Base-by-base conservation (phyloP, 305 asterid genomes). In the Rubia balearica region DNA sequence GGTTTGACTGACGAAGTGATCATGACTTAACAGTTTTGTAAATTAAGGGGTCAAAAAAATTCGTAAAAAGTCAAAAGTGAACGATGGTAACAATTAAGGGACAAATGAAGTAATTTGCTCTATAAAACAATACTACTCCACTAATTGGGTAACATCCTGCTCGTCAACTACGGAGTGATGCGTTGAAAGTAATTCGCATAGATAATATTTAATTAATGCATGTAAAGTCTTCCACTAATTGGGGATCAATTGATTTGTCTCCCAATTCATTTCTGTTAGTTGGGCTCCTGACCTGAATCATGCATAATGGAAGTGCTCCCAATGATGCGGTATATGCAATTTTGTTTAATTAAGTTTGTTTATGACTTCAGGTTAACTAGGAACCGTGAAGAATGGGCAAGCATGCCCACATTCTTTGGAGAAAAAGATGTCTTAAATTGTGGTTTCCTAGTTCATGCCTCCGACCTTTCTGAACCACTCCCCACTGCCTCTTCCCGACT, bases 361-460 rank as follows among this genome's bases (percentile, higher is more conserved):
- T n/a, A n/a, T 65, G 36, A n/a, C 17, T 38, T 60, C 65, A 13
- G 66, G 19, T 61, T 61, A 38, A 63, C 43, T 63, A 63, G 68
- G 27, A 57, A 38, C 68, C 68, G 38, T 42, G 27, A 42, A 65
- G 36, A n/a, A 40, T 38, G 30, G 53, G 33, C 53, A 65, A 19
- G 64, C 72, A 68, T 38, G 72, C 61, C 72, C 61, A 9, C 27
- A 19, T 6, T 51, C 22, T 10, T 51, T 41, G 72, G 46, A 40
- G 30, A 33, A 67, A 8, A 51, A 6, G 24, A 17, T 55, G 36
- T 67, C 41, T 3, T 46, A 67, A 27, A 67, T 67, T 53, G 27
- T 14, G n/a, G 13, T 19, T 33, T 14, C 7, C 45, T 63, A 6
- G 30, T 38, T 65, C 51, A 9, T 41, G 33, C 30, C 53, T 40